Evolutionary conservation across 1,139 yeast species (phyloP).

Genomic region (Protomyces lactucae-debilis): DNA sequence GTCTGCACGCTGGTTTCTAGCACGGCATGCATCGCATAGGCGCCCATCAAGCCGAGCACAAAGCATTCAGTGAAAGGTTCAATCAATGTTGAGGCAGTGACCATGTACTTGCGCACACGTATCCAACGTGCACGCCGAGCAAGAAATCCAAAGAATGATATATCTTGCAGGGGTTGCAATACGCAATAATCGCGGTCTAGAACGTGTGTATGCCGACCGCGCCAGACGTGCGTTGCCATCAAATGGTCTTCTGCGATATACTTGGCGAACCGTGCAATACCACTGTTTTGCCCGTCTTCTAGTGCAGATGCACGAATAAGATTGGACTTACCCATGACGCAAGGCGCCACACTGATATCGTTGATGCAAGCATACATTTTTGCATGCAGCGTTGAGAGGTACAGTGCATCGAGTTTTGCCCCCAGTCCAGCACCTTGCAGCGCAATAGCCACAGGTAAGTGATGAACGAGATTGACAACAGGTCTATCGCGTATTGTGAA

Average conservation of each 20-base stretch:
- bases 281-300: constrained; percentile 38
- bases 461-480: constrained; percentile 65
- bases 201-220: constrained; percentile 62
- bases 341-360: constrained; percentile 72
- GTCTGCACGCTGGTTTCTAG: constrained; percentile 44
- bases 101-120: constrained; percentile 87
- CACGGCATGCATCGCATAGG: constrained; percentile 46
- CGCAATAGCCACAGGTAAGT: constrained; percentile 52
- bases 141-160: constrained; percentile 52
- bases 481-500: constrained; percentile 44
- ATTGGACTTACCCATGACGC: constrained; percentile 91
- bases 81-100: constrained; percentile 69
- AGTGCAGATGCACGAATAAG: constrained; percentile 65
- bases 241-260: constrained; percentile 91
- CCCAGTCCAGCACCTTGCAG: constrained; percentile 44
- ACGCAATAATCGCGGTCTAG: constrained; percentile 68
- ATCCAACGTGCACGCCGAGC: constrained; percentile 76
- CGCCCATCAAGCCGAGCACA: constrained; percentile 59
- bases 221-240: constrained; percentile 84
- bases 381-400: constrained; percentile 73
- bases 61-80: constrained; percentile 85
- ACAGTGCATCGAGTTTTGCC: constrained; percentile 79
- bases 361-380: constrained; percentile 78
- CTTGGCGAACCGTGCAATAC: constrained; percentile 67
- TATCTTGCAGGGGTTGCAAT: constrained; percentile 66